Base-by-base conservation (phyloP, 208 protist species). In the Wallacemonas sp. region DNA sequence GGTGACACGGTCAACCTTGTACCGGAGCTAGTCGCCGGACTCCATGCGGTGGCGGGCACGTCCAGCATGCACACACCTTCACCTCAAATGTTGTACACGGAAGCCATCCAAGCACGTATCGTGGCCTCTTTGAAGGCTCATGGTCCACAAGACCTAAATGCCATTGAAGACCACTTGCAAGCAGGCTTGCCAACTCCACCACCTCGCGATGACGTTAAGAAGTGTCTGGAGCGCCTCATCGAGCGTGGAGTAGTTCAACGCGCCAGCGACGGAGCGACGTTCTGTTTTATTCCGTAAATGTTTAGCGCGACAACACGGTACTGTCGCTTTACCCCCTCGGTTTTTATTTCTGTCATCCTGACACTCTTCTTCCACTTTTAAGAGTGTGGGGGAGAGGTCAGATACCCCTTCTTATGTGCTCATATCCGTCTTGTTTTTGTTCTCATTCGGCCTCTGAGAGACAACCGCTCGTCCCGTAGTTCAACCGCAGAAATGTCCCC, bases 141-240 rank as follows among this genome's bases (percentile, higher is more conserved):
- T 10, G 76, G 75, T 1, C 32, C 62, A 8, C 46, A 68, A 17
- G 34, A 64, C 2, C 26, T 76, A 0, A 55, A 64, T 30, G 66
- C 72, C 30, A 59, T 81, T 27, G 53, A 68, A 48, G 21, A 32
- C n/a, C 37, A 37, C 34, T 41, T 79, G 22, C 58, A 36, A 13
- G 19, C 59, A 9, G 30, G 29, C 6, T 67, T 73, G 52, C 13
- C 44, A 12, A 54, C 59, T 6, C 26, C 67, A 24, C 48, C 39
- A 1, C 59, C 63, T 3, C 57, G 68, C 5, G 38, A 62, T 27
- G 72, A 85, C 34, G 39, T 92, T 62, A 92, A 92, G 68, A 53
- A 46, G 0, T 59, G 66, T 0, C 63, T 92, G 36, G 86, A 92
- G 44, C 79, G 78, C 50, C 78, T 92, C 17, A 81, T 87, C 39